Base-by-base conservation (phyloP, 129 eudicot genomes). In the Centella asiatica region DNA sequence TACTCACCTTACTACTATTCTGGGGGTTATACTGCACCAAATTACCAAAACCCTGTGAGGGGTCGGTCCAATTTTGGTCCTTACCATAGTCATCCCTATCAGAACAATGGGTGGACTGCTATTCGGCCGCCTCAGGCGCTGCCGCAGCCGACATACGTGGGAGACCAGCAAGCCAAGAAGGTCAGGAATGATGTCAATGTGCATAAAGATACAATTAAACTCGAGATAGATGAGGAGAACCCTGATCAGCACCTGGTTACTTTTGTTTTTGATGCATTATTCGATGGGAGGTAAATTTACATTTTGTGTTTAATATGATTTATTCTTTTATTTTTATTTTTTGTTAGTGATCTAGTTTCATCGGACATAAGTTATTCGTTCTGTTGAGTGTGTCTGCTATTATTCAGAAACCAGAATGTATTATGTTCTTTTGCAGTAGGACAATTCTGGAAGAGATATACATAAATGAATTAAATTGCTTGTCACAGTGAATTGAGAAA, bases 111-210 rank as follows among this genome's bases (percentile, higher is more conserved):
- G 53, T 68, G 69, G 81, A 64, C 27, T 36, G 69, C 49, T 18
- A 39, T 82, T 70, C 52, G 76, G 58, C 78, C 74, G 25, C 74
- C 69, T 0, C 17, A 37, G 55, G 45, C 64, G 48, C 69, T 68
- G 57, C 57, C 65, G 5, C 69, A 72, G 54, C 75, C 79, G 27
- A 32, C 73, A 17, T 81, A 73, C 53, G 88, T 80, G 36, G 96
- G 81, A 24, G 88, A 80, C 52, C 84, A 80, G 70, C 76, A 72
- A 31, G 84, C 97, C 0, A 85, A 85, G 78, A 82, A 80, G 52
- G 88, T 89, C 17, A 80, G 79, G 71, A 89, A 82, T 72, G 87
- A 89, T 72, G 92, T 89, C 19, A 89, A 89, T 65, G 85, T 89
- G 69, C 90, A 83, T 72, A 89, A 89, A 52, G 92, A 85, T 72